Conservation (phyloP, 2,329 filamentous ascomycete species). For the Botrytis hyacinthi region DNA sequence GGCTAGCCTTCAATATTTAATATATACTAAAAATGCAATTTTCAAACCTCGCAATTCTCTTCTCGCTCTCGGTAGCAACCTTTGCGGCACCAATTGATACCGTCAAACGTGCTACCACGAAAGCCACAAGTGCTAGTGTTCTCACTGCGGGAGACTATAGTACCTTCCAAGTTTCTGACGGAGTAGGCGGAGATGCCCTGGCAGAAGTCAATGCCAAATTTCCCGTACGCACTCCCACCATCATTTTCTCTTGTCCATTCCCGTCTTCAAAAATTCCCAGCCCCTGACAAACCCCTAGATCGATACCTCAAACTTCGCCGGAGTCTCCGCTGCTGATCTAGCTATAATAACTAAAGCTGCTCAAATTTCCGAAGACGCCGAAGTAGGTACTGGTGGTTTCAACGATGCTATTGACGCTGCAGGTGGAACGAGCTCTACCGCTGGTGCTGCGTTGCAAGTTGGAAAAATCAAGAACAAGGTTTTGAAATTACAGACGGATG, state of each 20-base stretch:
- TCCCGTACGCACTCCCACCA: conserved; percentile 42
- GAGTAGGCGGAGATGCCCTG: conserved; percentile 52
- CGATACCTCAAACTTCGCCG: conserved; percentile 46
- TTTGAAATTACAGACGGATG: not conserved
- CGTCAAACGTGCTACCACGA: not conserved
- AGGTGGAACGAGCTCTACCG: not conserved
- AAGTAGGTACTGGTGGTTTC: conserved; percentile 41
- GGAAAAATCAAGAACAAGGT: not conserved
- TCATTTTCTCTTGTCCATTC: not conserved
- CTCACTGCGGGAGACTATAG: not conserved
- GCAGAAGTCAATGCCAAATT: conserved; percentile 54
- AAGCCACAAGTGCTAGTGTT: not conserved
- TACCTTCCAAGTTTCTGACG: conserved; percentile 44
- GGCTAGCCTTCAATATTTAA: not conserved
- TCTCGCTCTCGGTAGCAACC: not conserved
- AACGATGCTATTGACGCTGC: not conserved
- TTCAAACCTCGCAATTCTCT: not conserved
- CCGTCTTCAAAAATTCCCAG: not conserved
- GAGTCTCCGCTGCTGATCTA: conserved; percentile 42
- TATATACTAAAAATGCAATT: not conserved
- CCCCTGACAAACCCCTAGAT: conserved; percentile 39
- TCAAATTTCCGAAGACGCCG: conserved; percentile 53
- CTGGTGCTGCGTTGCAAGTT: not conserved
- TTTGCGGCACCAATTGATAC: not conserved
- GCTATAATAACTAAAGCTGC: conserved; percentile 42